Evolutionary conservation across 2,329 filamentous ascomycete genomes (phyloP).

Genomic region (Exophiala mesophila): DNA sequence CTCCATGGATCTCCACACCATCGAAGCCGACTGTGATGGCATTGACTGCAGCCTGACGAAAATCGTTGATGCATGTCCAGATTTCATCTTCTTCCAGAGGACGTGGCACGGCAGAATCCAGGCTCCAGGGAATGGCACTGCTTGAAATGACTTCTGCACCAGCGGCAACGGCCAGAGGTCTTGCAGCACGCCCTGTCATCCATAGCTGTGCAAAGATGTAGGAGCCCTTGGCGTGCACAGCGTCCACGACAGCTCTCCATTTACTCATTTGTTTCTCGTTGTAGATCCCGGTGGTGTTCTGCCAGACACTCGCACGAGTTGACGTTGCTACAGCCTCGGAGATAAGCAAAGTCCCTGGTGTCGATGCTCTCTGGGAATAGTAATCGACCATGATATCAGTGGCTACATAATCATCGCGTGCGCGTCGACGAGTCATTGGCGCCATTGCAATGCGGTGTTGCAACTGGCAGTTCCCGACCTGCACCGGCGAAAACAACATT

Average conservation of each 20-base stretch:
- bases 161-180: slow-evolving; percentile 24
- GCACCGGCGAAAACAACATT: slow-evolving; percentile 32
- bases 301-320: slow-evolving; percentile 1
- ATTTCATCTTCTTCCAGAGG: slow-evolving; percentile 38
- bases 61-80: slow-evolving; percentile 34
- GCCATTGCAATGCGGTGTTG: slow-evolving; percentile 50
- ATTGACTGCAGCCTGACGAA: slow-evolving; percentile 39
- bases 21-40: slow-evolving; percentile 54
- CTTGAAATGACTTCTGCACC: slow-evolving; percentile 8
- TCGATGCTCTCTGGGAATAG: slow-evolving; percentile 36
- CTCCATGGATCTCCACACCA: slow-evolving; percentile 50
- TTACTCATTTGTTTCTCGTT: slow-evolving; percentile 39
- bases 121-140: slow-evolving; percentile 5
- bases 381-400: slow-evolving; percentile 35
- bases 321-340: slow-evolving; percentile 28
- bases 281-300: slow-evolving; percentile 18
- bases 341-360: slow-evolving; percentile 40
- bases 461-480: slow-evolving; percentile 42
- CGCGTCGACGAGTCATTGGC: slow-evolving; percentile 51
- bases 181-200: slow-evolving; percentile 47
- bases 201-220: slow-evolving; percentile 39
- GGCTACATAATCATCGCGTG: slow-evolving; percentile 39
- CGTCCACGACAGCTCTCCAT: slow-evolving; percentile 49
- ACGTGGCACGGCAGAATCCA: slow-evolving; percentile 22
- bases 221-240: slow-evolving; percentile 48